Base-by-base conservation (phyloP, 2,329 filamentous ascomycete genomes). In the Trichophaea hybrida region DNA sequence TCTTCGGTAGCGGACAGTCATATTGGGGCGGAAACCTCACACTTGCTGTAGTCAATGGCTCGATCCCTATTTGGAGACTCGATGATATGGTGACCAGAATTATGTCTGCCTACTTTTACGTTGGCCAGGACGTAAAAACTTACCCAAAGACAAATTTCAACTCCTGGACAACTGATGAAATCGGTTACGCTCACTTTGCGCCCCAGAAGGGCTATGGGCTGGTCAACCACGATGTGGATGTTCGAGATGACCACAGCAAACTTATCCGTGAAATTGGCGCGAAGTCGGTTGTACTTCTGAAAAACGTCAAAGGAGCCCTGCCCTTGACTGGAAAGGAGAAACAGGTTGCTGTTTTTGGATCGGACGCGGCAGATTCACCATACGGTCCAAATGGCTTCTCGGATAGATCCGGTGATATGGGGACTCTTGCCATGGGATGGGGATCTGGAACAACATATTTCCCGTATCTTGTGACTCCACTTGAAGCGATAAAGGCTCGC, bases 41-140 rank as follows among this genome's bases (percentile, higher is more conserved):
- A 1, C 75, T 94, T 52, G 87, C 87, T 1, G 83, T 96, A 5
- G 73, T 94, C 67, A 96, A 97, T 69, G 90, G 90, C 38, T 95
- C 89, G 0, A 75, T 97, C 35, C 88, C 91, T 0, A 76, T 94
- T 65, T 82, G 85, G 6, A 79, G 91, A 0, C 81, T 97, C 7
- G 90, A 96, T 67, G 93, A 97, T 70, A 94, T 95, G 84, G 87
- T 82, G 4, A 85, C 88, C 72, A 83, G 93, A 67, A 94, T 86
- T 69, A 84, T 85, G 80, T 77, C 83, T 4, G 76, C 82, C 44
- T 82, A 79, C 70, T 85, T 83, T 75, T 84, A 85, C 72, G 75
- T 93, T 55, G 85, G 87, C 1, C 86, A 96, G 70, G 86, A 94
- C 69, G 77, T 86, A 60, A 76, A 78, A 59, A 73, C 73, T 15